A percentile compares a stretch with the other conserved stretches of the same genome.
Conservation (phyloP, 805 yeast genomes). For the Candida fluviatilis region DNA sequence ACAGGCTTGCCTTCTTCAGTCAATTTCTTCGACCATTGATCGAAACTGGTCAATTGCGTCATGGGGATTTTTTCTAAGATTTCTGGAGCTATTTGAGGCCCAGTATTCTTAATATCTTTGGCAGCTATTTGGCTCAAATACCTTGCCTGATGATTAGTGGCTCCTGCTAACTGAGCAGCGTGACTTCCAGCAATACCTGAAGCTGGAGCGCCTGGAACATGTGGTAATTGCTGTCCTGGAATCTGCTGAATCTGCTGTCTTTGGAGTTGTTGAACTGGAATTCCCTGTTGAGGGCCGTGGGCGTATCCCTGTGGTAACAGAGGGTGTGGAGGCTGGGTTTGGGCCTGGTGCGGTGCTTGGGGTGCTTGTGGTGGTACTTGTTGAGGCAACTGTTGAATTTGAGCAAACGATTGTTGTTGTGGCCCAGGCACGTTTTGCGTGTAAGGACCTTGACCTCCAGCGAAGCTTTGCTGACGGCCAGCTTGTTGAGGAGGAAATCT, state of each 20-base stretch:
- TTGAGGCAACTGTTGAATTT: conserved; percentile 6
- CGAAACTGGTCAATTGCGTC: conserved; percentile 21
- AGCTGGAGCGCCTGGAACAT: background rate
- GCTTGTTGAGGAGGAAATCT: conserved; percentile 4
- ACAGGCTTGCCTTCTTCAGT: conserved; percentile 37
- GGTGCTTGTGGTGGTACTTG: conserved; percentile 6
- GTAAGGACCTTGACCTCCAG: conserved; percentile 4
- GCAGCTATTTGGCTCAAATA: conserved; percentile 9
- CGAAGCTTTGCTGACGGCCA: conserved; percentile 1
- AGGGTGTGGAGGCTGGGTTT: conserved; percentile 5
- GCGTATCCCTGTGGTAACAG: background rate
- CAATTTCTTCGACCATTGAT: conserved; percentile 55
- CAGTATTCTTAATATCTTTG: conserved; percentile 13
- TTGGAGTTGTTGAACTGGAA: background rate
- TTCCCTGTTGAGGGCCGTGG: background rate
- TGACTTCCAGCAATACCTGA: background rate
- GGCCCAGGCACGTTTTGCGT: conserved; percentile 4
- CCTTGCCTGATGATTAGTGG: background rate
- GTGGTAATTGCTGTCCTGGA: background rate
- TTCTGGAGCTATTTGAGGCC: conserved; percentile 32
- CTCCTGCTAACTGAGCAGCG: background rate
- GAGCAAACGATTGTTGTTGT: conserved; percentile 7
- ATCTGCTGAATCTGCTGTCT: background rate
- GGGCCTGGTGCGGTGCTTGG: conserved; percentile 4
- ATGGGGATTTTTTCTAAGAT: conserved; percentile 19